These are phyloP conservation scores for Saccharomyces hybrid DNA, from an alignment of 1,139 yeast genomes.

Conservation along the genomic window DNA sequence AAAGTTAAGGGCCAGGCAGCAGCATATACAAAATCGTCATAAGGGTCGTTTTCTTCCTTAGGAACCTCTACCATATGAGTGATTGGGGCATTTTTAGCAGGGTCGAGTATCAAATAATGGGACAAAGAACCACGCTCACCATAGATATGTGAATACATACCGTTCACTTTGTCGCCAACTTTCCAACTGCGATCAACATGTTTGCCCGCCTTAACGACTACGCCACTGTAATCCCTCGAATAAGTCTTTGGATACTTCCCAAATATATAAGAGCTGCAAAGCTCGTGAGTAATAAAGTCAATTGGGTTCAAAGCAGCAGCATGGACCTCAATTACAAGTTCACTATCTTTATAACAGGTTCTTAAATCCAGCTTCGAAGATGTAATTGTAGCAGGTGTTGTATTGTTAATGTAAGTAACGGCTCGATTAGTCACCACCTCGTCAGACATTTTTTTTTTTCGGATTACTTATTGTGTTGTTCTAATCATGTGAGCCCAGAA, in stretches of 20 bases:
- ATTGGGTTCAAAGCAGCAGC: conserved; percentile 30
- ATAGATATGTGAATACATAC: conserved; percentile 15
- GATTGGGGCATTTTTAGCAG: conserved; percentile 16
- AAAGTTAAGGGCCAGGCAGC: conserved; percentile 29
- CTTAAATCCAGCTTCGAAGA: conserved; percentile 20
- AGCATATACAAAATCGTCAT: conserved; percentile 17
- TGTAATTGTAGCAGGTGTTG: conserved; percentile 15
- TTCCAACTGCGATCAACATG: conserved; percentile 19
- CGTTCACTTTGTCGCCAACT: conserved; percentile 25
- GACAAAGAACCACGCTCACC: conserved; percentile 23
- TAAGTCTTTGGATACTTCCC: conserved; percentile 16
- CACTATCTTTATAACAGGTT: conserved; percentile 18
- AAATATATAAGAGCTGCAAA: conserved; percentile 10
- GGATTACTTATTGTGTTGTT: neutral
- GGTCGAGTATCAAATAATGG: conserved; percentile 24
- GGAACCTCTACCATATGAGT: conserved; percentile 10
- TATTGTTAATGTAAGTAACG: conserved; percentile 15
- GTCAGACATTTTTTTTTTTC: neutral
- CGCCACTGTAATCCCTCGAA: conserved; percentile 28
- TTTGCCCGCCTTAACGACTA: conserved; percentile 21
- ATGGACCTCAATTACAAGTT: conserved; percentile 24
- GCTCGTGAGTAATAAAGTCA: conserved; percentile 18
- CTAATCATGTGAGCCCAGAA: no score
- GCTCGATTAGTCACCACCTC: conserved; percentile 15
- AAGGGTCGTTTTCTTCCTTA: conserved; percentile 5